Evolutionary conservation across 768 basidiomycete species (phyloP).

Genomic region (Chlorophyllum brunneum): DNA sequence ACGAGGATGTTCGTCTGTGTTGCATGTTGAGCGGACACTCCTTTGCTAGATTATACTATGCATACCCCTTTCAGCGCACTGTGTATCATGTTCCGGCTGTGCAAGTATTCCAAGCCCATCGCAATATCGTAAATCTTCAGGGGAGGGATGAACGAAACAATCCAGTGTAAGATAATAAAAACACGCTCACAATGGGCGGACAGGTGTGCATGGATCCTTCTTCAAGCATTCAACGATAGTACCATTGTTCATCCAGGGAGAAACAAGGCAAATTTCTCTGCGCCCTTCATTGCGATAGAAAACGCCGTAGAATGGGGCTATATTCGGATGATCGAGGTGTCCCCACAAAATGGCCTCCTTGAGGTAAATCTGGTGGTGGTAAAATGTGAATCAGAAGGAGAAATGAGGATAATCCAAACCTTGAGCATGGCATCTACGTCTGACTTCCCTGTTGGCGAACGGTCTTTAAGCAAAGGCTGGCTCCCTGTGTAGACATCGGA

Average conservation of each 20-base stretch:
- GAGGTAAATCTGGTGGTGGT: neutral
- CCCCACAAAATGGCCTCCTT: slow-evolving; percentile 11
- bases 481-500: neutral
- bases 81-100: too few species aligned
- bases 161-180: too few species aligned
- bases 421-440: slow-evolving; percentile 17
- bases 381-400: slow-evolving; percentile 16
- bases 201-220: neutral
- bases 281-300: neutral
- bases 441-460: slow-evolving; percentile 21
- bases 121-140: too few species aligned
- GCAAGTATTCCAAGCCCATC: too few species aligned
- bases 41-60: too few species aligned
- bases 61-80: too few species aligned
- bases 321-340: slow-evolving; percentile 4
- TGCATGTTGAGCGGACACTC: too few species aligned
- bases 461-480: slow-evolving; percentile 21
- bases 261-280: slow-evolving; percentile 11
- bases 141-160: too few species aligned
- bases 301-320: slow-evolving; percentile 6
- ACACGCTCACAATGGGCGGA: neutral
- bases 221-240: slow-evolving; percentile 8
- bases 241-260: slow-evolving; percentile 16
- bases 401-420: slow-evolving; percentile 18
- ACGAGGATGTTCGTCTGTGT: too few species aligned